A percentile compares a stretch with the other conserved stretches of the same genome.
phyloP scores from a whole-genome alignment of 1,284 basidiomycete species.

The Neonothopanus nambi region DNA sequence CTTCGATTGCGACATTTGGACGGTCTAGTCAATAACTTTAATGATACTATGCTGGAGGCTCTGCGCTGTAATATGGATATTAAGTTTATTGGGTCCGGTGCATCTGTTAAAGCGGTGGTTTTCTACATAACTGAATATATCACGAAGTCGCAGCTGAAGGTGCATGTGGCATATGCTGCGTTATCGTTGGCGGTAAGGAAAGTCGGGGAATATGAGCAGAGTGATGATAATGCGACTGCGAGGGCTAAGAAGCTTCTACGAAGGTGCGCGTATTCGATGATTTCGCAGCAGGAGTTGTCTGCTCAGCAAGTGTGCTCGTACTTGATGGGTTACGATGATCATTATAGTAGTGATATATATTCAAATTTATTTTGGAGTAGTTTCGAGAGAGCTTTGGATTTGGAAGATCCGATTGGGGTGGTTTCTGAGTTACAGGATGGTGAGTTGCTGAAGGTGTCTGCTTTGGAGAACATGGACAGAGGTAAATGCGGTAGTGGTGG shows the following conservation, averaged over 20 bases:
- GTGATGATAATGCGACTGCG: constrained; percentile 16
- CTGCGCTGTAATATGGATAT: constrained; percentile 44
- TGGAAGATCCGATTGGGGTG: constrained; percentile 19
- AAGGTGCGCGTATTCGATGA: constrained; percentile 36
- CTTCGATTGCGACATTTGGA: constrained; percentile 30
- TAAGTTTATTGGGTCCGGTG: constrained; percentile 38
- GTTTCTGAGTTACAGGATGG: not conserved
- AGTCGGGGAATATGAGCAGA: constrained; percentile 22
- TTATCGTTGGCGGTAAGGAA: constrained; percentile 33
- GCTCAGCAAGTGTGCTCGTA: constrained; percentile 37
- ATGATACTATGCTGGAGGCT: constrained; percentile 31
- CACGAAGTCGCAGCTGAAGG: constrained; percentile 36
- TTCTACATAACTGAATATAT: constrained; percentile 47
- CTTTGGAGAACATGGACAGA: not conserved
- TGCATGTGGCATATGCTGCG: constrained; percentile 37
- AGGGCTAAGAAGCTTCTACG: constrained; percentile 34
- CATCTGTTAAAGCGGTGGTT: constrained; percentile 37
- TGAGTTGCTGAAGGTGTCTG: not conserved
- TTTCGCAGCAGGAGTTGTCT: constrained; percentile 39
- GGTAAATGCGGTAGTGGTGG: no score
- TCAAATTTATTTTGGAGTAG: constrained; percentile 33
- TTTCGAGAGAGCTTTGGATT: constrained; percentile 27
- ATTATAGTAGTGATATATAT: constrained; percentile 38
- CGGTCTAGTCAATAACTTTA: constrained; percentile 41
- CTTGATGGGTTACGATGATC: constrained; percentile 35